Percentiles rank a stretch among this genome's conserved stretches.
Evolutionary conservation across 2,329 filamentous ascomycete genomes (phyloP).

Genomic region (Tolypocladium nubicola): DNA sequence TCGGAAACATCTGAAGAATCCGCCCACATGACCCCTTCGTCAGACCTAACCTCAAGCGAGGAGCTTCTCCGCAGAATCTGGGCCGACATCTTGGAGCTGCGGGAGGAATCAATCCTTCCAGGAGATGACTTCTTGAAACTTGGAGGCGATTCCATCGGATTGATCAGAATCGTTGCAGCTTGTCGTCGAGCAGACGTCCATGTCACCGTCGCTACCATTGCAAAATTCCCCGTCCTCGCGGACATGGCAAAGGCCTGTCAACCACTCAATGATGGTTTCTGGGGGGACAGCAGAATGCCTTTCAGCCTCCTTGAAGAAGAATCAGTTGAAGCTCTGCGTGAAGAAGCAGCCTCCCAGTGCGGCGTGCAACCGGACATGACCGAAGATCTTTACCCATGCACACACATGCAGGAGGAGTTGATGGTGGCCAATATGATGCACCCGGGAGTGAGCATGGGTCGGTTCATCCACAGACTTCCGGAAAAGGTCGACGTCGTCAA

Average conservation of each 20-base stretch:
- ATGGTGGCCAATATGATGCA: slow-evolving; percentile 1
- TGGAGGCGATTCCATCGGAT: slow-evolving; percentile 2
- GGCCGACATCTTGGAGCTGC: not conserved
- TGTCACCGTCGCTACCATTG: not conserved
- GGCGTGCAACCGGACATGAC: not conserved
- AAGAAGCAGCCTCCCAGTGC: not conserved
- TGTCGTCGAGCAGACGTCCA: not conserved
- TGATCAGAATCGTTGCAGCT: slow-evolving; percentile 1
- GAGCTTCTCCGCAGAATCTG: not conserved
- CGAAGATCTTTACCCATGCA: slow-evolving; percentile 1
- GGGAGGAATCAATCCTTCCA: not conserved
- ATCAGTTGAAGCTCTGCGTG: not conserved
- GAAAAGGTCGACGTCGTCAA: slow-evolving; percentile 8
- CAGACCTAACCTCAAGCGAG: not conserved
- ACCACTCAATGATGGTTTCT: not conserved
- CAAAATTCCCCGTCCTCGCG: not conserved
- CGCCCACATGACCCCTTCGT: not conserved
- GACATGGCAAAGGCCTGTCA: not conserved
- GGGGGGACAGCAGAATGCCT: not conserved
- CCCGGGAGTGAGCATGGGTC: not conserved
- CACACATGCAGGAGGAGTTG: not conserved
- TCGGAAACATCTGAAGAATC: not conserved
- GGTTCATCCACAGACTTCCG: not conserved
- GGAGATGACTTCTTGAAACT: slow-evolving; percentile 2
- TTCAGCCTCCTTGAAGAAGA: not conserved